Evolutionary conservation across 306 rosid genomes (phyloP).

Genomic region (Vigna nakashimae): DNA sequence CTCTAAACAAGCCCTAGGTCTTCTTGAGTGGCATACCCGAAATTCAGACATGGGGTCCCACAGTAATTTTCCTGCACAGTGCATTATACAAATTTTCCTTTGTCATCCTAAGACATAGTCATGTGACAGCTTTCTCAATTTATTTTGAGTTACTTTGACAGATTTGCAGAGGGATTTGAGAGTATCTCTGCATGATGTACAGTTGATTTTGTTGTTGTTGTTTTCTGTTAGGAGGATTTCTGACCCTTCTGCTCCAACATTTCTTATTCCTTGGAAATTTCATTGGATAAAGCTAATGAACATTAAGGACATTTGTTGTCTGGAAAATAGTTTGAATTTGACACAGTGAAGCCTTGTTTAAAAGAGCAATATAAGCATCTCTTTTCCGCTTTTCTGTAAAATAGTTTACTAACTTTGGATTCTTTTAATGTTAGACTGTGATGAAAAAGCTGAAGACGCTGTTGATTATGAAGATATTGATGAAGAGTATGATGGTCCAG

Average conservation of each 20-base stretch:
- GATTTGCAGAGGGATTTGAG: background rate
- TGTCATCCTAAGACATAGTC: background rate
- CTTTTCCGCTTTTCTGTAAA: background rate
- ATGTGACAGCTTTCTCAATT: background rate
- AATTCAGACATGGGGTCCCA: background rate
- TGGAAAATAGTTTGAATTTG: conserved; percentile 32
- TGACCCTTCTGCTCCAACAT: background rate
- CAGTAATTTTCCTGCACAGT: background rate
- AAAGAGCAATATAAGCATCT: conserved; percentile 9
- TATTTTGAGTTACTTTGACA: conserved; percentile 9
- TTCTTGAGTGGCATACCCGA: background rate
- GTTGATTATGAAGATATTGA: conserved; percentile 96
- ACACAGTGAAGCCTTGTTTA: conserved; percentile 4
- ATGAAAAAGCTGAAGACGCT: conserved; percentile 91
- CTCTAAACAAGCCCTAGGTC: background rate
- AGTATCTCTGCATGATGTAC: background rate
- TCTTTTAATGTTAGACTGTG: conserved; percentile 66
- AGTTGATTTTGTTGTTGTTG: background rate
- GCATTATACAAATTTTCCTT: background rate
- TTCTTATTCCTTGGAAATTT: conserved; percentile 21
- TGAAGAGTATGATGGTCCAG: conserved; percentile 96
- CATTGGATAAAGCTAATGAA: conserved; percentile 3
- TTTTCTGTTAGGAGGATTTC: conserved; percentile 14
- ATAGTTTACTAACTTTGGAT: conserved; percentile 43
- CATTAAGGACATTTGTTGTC: conserved; percentile 8